These are phyloP conservation scores for Nakaseomyces nivariensis DNA, from an alignment of 1,139 yeast species.

Conservation along the genomic window DNA sequence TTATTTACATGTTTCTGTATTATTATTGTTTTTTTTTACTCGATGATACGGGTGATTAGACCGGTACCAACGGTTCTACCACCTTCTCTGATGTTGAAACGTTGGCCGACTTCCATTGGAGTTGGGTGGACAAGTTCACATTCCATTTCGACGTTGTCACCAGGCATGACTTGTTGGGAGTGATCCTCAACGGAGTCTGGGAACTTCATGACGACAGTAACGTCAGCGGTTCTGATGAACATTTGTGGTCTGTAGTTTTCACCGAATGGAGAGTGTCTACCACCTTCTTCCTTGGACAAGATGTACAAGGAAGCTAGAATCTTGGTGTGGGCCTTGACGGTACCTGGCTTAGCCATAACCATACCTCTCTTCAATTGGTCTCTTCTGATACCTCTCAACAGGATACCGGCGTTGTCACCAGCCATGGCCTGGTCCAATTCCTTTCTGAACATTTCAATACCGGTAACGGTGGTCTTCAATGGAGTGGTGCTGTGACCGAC, in stretches of 20 bases:
- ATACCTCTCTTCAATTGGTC: conserved; percentile 96
- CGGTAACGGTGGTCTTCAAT: conserved; percentile 89
- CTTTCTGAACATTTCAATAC: conserved; percentile 98
- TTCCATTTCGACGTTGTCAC: conserved; percentile 96
- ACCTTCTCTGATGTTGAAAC: conserved; percentile 99
- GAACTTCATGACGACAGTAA: conserved; percentile 83
- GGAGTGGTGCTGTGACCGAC: conserved; percentile 87
- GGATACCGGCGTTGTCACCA: conserved; percentile 97
- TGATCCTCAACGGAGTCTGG: conserved; percentile 83
- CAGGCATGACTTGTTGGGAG: conserved; percentile 90
- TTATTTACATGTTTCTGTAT: background rate
- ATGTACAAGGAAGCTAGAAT: conserved; percentile 89
- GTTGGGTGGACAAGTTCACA: conserved; percentile 86
- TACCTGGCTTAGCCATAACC: conserved; percentile 90
- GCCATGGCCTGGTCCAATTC: conserved; percentile 96
- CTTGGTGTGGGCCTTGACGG: conserved; percentile 88
- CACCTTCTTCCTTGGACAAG: conserved; percentile 96
- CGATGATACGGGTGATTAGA: conserved; percentile 86
- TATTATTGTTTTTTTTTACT: conserved; percentile 24
- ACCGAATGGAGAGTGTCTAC: conserved; percentile 96
- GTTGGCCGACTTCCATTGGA: conserved; percentile 91
- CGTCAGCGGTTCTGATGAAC: conserved; percentile 93
- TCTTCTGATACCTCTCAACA: conserved; percentile 97
- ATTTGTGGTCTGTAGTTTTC: conserved; percentile 97
- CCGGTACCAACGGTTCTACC: conserved; percentile 99